A percentile compares a stretch with the other conserved stretches of the same genome.
Evolutionary conservation across 2,329 filamentous ascomycete species (phyloP).

Genomic region (Pseudopyricularia javanii): DNA sequence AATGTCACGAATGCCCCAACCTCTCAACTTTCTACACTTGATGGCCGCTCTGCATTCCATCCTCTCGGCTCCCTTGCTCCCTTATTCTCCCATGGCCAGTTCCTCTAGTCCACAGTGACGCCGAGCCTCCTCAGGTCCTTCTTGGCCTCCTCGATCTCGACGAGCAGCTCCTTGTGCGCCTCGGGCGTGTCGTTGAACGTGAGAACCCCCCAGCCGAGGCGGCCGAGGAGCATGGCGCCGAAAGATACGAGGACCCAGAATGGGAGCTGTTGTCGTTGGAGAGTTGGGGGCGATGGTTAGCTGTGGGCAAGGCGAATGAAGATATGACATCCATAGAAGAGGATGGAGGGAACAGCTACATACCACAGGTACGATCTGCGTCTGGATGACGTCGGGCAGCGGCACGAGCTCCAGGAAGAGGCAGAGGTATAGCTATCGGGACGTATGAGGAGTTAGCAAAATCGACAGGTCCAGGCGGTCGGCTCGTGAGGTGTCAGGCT

Average conservation of each 20-base stretch:
- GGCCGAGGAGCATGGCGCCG: slow-evolving; percentile 82
- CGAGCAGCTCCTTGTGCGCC: slow-evolving; percentile 80
- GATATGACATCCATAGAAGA: not conserved
- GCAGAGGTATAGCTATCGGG: slow-evolving; percentile 70
- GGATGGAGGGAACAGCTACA: slow-evolving; percentile 20
- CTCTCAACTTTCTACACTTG: no score
- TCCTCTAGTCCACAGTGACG: slow-evolving; percentile 61
- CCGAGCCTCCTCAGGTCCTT: slow-evolving; percentile 61
- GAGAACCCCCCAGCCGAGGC: slow-evolving; percentile 82
- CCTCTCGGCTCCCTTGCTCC: no score
- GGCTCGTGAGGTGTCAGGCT: not conserved
- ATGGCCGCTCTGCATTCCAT: no score
- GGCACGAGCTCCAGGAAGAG: slow-evolving; percentile 76
- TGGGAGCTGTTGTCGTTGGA: slow-evolving; percentile 52
- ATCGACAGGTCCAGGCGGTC: no score
- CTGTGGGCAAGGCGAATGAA: not conserved
- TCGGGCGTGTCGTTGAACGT: slow-evolving; percentile 94
- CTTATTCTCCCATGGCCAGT: not conserved
- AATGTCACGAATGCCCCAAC: no score
- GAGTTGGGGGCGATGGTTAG: not conserved
- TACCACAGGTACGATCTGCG: slow-evolving; percentile 83
- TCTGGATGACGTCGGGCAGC: slow-evolving; percentile 63
- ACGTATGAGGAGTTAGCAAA: slow-evolving; percentile 7
- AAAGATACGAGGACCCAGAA: slow-evolving; percentile 88
- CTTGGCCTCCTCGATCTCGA: slow-evolving; percentile 69